These are phyloP conservation scores for Acacia crassicarpa DNA, from an alignment of 306 rosid species.

Conservation along the genomic window DNA sequence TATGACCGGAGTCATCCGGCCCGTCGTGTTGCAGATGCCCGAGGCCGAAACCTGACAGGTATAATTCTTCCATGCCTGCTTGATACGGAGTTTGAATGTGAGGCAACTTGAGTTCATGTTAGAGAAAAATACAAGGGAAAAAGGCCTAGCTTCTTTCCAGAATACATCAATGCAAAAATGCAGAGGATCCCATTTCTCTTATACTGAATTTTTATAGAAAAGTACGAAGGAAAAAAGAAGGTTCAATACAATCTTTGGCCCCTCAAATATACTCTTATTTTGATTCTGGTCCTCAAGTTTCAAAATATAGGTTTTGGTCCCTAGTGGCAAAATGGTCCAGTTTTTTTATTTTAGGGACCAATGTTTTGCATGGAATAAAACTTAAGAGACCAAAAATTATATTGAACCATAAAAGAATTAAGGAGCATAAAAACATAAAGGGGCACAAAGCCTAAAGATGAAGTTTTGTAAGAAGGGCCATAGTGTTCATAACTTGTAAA, in stretches of 20 bases:
- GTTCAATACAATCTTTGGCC: too few relatives aligned
- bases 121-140: not conserved
- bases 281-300: too few relatives aligned
- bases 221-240: too few relatives aligned
- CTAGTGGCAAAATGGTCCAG: too few relatives aligned
- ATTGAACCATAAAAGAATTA: too few relatives aligned
- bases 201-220: not conserved
- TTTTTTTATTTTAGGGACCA: too few relatives aligned
- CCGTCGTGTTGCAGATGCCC: conserved; percentile 52
- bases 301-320: too few relatives aligned
- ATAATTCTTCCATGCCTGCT: conserved; percentile 72
- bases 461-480: not conserved
- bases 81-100: conserved; percentile 26
- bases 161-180: not conserved
- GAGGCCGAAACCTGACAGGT: conserved; percentile 53
- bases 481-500: not conserved
- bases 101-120: not conserved
- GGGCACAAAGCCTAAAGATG: not conserved
- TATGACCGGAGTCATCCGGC: conserved; percentile 70
- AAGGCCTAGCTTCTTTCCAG: not conserved
- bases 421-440: not conserved
- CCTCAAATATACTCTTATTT: too few relatives aligned
- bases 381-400: too few relatives aligned
- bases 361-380: too few relatives aligned
- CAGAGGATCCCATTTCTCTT: too few relatives aligned